A percentile compares a stretch with the other conserved stretches of the same genome.
Conservation (phyloP, 176 grass and related monocot species). For the Musa troglodytarum region DNA sequence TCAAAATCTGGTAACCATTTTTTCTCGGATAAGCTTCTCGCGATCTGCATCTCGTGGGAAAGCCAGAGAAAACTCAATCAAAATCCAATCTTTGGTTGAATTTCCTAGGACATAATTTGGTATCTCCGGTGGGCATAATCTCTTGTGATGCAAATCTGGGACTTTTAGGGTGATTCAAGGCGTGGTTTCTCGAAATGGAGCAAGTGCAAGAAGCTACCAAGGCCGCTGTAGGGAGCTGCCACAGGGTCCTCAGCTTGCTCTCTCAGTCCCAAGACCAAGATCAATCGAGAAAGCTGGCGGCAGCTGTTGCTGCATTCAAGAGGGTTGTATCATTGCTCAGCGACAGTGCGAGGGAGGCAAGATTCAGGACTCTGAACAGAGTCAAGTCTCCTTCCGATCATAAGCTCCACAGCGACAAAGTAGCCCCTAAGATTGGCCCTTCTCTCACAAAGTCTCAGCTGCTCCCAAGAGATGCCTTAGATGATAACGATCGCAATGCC, state of each 20-base stretch:
- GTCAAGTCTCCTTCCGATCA: slow-evolving; percentile 23
- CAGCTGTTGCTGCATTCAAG: slow-evolving; percentile 66
- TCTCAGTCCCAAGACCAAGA: slow-evolving; percentile 44
- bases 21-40: not conserved
- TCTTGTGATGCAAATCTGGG: not conserved
- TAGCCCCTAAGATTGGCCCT: slow-evolving; percentile 1
- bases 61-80: not conserved
- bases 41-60: not conserved
- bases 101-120: not conserved
- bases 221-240: slow-evolving; percentile 70
- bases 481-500: slow-evolving; percentile 16
- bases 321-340: slow-evolving; percentile 55
- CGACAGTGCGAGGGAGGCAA: slow-evolving; percentile 40
- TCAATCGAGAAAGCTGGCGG: slow-evolving; percentile 34
- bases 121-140: not conserved
- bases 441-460: slow-evolving; percentile 24
- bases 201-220: slow-evolving; percentile 66
- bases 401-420: slow-evolving; percentile 30
- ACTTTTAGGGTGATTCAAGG: not conserved
- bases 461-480: slow-evolving; percentile 14
- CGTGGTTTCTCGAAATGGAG: slow-evolving; percentile 36
- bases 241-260: slow-evolving; percentile 58
- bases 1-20: not conserved
- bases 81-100: not conserved
- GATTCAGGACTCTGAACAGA: slow-evolving; percentile 39